Conservation (phyloP, 257 asterid species). For the Solanum paucissectum region DNA sequence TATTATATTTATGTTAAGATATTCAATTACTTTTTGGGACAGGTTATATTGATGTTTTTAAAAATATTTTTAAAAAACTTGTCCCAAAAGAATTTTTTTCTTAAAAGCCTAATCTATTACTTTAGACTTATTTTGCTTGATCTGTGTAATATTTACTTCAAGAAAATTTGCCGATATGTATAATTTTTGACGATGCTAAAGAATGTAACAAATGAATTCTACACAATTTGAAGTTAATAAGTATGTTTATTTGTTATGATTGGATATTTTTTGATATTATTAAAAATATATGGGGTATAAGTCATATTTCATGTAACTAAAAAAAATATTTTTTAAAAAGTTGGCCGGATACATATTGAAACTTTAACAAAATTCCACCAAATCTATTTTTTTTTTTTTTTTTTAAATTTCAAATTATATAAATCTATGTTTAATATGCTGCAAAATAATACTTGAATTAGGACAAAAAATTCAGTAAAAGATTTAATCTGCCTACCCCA, state of each 20-base stretch:
- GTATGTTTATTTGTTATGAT: not conserved
- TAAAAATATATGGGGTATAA: too few relatives aligned
- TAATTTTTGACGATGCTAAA: not conserved
- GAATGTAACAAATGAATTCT: not conserved
- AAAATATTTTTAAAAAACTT: not conserved
- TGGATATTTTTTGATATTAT: not conserved
- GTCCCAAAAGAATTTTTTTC: not conserved
- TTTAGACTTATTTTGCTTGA: not conserved
- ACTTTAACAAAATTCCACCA: too few relatives aligned
- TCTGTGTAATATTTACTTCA: not conserved
- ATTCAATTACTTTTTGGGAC: not conserved
- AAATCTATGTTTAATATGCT: not conserved
- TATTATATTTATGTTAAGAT: not conserved
- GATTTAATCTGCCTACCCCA: not conserved
- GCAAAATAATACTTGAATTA: not conserved
- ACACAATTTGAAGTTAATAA: not conserved
- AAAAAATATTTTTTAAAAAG: too few relatives aligned
- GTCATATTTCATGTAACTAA: too few relatives aligned
- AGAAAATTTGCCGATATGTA: not conserved
- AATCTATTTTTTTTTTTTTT: too few relatives aligned
- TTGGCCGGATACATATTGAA: not conserved
- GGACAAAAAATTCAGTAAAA: not conserved
- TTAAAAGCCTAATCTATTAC: not conserved
- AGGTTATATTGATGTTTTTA: too few relatives aligned
- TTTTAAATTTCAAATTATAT: not conserved